Base-by-base conservation (phyloP, 2,329 filamentous ascomycete species). In the Myriosclerotinia duriaeana region DNA sequence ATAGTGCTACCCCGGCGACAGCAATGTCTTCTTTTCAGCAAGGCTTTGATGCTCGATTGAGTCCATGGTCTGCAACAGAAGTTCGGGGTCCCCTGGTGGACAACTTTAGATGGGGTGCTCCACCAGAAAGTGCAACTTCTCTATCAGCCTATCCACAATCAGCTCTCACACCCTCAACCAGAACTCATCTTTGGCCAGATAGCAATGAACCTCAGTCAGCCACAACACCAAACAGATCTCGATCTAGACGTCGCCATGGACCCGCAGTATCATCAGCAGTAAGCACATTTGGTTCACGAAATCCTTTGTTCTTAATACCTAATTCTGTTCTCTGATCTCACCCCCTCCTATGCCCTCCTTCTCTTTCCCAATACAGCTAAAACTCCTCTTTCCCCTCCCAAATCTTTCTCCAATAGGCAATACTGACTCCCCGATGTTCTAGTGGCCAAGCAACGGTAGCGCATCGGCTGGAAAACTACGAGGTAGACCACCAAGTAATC, bases 251-350 rank as follows among this genome's bases (percentile, higher is more conserved):
- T 65, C 85, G 91, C 5, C 90, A 96, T 76, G 93, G 93, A 0
- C 90, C 92, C 0, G 92, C 91, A 8, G 92, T 97, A 0, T 97
- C 93, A 0, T 97, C 93, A 12, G 93, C 93, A 0, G 26, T 26
- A 26, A 26, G 26, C 26, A 26, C 26, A 26, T 26, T 26, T 3
- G 26, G 26, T 26, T 26, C 26, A 26, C 26, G 26, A 26, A 26
- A 26, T 26, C 26, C 26, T 26, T 26, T 26, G 26, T 26, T 26
- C 26, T 26, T 26, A 26, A 26, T 26, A 26, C 26, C 26, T 26
- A 26, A 26, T 26, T 26, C 26, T 26, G 26, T 26, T 26, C 26
- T 26, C 26, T 3, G 26, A 26, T 26, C 26, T 26, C 26, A 26
- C 26, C 26, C 2, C 26, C 26, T 26, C 26, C 26, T 26, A 26